Evolutionary conservation across 139 green algal genomes (phyloP).

Genomic region (Eudorina sp.): DNA sequence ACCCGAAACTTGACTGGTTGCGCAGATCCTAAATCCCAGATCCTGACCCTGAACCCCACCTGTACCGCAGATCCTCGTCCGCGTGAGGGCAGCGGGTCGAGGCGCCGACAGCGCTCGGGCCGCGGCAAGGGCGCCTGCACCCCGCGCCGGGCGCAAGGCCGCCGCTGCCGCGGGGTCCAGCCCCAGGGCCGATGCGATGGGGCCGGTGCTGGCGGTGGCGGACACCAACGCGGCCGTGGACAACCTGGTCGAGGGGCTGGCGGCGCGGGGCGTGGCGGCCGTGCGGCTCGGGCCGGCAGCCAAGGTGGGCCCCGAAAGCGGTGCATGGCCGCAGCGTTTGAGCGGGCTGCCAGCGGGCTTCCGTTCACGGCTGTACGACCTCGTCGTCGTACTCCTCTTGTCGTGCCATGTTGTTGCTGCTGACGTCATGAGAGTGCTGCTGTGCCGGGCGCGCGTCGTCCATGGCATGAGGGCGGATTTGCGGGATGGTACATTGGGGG

Average conservation of each 20-base stretch:
- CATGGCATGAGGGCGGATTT: too few relatives aligned
- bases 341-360: too few relatives aligned
- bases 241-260: slow-evolving; percentile 92
- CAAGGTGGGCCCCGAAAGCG: slow-evolving; percentile 33
- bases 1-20: too few relatives aligned
- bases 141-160: background rate
- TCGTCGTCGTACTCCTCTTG: too few relatives aligned
- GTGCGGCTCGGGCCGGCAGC: slow-evolving; percentile 84
- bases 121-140: background rate
- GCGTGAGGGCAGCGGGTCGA: background rate
- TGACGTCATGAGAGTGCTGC: too few relatives aligned
- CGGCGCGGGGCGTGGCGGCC: slow-evolving; percentile 58
- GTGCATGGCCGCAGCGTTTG: too few relatives aligned
- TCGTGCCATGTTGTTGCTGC: too few relatives aligned
- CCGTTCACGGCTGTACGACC: too few relatives aligned
- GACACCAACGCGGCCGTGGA: slow-evolving; percentile 92
- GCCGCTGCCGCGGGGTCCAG: background rate
- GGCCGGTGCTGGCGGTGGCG: slow-evolving; percentile 74
- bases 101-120: background rate
- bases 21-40: too few relatives aligned
- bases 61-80: slow-evolving; percentile 29
- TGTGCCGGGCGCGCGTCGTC: too few relatives aligned
- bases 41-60: too few relatives aligned
- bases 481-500: too few relatives aligned
- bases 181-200: slow-evolving; percentile 9